These are phyloP conservation scores for Elongisporangium prolatum DNA, from an alignment of 352 stramenopile genomes.

Conservation along the genomic window DNA sequence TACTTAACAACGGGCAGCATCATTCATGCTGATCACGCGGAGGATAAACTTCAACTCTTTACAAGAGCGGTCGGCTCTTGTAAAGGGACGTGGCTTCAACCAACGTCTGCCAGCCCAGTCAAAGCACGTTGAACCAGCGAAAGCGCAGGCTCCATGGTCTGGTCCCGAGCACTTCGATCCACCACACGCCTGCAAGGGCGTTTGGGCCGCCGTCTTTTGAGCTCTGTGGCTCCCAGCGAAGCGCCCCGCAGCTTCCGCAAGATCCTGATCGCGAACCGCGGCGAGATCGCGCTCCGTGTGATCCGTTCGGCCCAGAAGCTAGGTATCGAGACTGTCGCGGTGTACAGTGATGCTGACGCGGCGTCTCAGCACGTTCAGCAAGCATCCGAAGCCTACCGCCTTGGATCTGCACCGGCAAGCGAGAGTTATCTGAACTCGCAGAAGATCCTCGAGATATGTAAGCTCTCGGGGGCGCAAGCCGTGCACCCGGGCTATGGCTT, in stretches of 20 bases:
- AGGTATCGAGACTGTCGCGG: slow-evolving; percentile 87
- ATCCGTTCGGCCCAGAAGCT: slow-evolving; percentile 80
- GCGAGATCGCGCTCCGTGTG: slow-evolving; percentile 88
- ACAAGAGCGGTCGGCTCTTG: neutral
- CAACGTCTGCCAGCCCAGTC: neutral
- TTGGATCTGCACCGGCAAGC: slow-evolving; percentile 60
- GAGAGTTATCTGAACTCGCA: slow-evolving; percentile 77
- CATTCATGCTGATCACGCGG: neutral
- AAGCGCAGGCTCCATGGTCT: neutral
- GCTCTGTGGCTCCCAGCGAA: neutral
- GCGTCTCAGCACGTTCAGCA: slow-evolving; percentile 72
- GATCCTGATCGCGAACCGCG: slow-evolving; percentile 90
- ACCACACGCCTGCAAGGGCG: neutral
- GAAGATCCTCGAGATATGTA: slow-evolving; percentile 73
- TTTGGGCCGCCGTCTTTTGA: neutral
- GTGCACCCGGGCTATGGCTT: slow-evolving; percentile 92
- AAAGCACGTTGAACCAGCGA: neutral
- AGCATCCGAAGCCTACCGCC: slow-evolving; percentile 63
- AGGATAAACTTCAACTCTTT: neutral
- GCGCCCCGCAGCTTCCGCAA: slow-evolving; percentile 68
- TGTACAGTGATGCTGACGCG: slow-evolving; percentile 88
- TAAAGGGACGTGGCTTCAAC: neutral
- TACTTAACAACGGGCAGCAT: neutral
- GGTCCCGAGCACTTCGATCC: neutral
- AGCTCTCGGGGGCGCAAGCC: slow-evolving; percentile 60